Evolutionary conservation across 495 filamentous ascomycete genomes (phyloP).

Genomic region (Penicillium macrosclerotiorum): DNA sequence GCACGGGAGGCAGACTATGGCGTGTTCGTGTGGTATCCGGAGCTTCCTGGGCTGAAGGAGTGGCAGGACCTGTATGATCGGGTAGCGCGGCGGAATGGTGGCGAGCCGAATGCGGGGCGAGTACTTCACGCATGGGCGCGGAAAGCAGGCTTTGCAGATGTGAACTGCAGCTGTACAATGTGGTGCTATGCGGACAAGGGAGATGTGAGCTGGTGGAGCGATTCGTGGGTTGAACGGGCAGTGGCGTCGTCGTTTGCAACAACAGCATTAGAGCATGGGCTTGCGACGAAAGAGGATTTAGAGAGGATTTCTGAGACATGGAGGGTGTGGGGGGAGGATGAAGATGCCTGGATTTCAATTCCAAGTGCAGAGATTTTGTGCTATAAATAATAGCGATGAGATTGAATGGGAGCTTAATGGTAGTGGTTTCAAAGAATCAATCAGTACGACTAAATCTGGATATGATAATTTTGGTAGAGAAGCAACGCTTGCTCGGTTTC

Average conservation of each 20-base stretch:
- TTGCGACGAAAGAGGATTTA: slow-evolving; percentile 42
- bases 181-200: slow-evolving; percentile 48
- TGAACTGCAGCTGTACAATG: slow-evolving; percentile 35
- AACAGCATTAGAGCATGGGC: slow-evolving; percentile 34
- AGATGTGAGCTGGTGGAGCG: slow-evolving; percentile 46
- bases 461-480: too few species aligned
- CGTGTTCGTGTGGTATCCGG: slow-evolving; percentile 46
- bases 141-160: slow-evolving; percentile 44
- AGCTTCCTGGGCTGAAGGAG: slow-evolving; percentile 33
- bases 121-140: slow-evolving; percentile 49
- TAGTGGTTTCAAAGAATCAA: background rate
- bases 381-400: slow-evolving; percentile 23
- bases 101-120: slow-evolving; percentile 49
- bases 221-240: slow-evolving; percentile 43
- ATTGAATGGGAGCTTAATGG: background rate
- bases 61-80: slow-evolving; percentile 41
- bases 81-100: slow-evolving; percentile 39
- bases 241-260: slow-evolving; percentile 37
- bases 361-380: slow-evolving; percentile 50
- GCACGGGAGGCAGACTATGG: slow-evolving; percentile 45
- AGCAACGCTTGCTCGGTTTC: too few species aligned
- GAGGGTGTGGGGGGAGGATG: slow-evolving; percentile 41
- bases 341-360: slow-evolving; percentile 49
- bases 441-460: too few species aligned
- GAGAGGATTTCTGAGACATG: slow-evolving; percentile 39